These are phyloP conservation scores for Solanum virginianum DNA, from an alignment of 257 asterid genomes.

Conservation along the genomic window DNA sequence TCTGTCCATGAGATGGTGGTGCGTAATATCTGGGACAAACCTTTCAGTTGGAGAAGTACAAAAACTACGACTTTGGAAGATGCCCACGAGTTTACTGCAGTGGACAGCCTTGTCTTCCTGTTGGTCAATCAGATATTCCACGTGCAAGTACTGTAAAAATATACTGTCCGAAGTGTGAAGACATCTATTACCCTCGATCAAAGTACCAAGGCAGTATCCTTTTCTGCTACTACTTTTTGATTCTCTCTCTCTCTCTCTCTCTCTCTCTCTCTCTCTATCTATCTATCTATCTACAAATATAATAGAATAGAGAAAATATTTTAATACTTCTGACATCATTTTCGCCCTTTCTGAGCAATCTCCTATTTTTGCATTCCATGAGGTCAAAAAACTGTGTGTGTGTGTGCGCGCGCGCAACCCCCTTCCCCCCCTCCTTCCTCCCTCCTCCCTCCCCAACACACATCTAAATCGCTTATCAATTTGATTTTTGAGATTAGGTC, in stretches of 20 bases:
- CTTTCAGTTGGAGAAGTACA: conserved; percentile 83
- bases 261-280: neutral
- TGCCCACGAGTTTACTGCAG: conserved; percentile 94
- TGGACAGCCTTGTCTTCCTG: conserved; percentile 97
- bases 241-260: neutral
- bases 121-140: conserved; percentile 92
- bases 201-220: conserved; percentile 99
- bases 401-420: too few relatives aligned
- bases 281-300: neutral
- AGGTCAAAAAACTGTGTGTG: too few relatives aligned
- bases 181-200: conserved; percentile 90
- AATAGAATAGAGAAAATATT: neutral
- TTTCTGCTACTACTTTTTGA: neutral
- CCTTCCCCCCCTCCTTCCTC: too few relatives aligned
- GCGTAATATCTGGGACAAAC: neutral
- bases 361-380: neutral
- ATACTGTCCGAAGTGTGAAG: conserved; percentile 95
- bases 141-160: conserved; percentile 88
- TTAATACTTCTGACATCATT: neutral
- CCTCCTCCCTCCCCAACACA: too few relatives aligned
- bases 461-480: neutral
- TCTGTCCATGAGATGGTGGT: neutral
- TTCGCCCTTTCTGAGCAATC: neutral
- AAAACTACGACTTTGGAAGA: conserved; percentile 90
- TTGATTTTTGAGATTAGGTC: neutral